A percentile compares a stretch with the other conserved stretches of the same genome.
These are phyloP conservation scores for Thelonectria rubi DNA, from an alignment of 2,329 filamentous ascomycete species.

Conservation along the genomic window DNA sequence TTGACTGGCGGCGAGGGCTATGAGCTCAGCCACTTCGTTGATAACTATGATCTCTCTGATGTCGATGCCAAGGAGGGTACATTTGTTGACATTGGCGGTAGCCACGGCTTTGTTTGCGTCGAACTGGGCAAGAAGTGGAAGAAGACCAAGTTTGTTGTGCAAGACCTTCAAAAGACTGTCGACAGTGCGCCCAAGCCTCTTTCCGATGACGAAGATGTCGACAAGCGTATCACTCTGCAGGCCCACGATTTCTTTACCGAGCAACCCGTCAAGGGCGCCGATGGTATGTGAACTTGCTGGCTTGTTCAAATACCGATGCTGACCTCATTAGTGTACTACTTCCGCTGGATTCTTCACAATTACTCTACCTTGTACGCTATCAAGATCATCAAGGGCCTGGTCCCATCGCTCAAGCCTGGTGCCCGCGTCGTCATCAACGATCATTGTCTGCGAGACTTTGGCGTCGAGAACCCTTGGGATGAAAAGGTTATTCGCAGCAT, in stretches of 20 bases:
- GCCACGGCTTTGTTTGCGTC: slow-evolving; percentile 65
- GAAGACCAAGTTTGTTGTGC: slow-evolving; percentile 63
- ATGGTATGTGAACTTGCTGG: slow-evolving; percentile 49
- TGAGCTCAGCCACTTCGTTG: slow-evolving; percentile 61
- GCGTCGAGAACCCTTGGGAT: slow-evolving; percentile 54
- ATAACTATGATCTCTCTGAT: slow-evolving; percentile 62
- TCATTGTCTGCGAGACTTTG: slow-evolving; percentile 54
- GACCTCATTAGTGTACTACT: slow-evolving; percentile 58
- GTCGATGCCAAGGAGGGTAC: slow-evolving; percentile 56
- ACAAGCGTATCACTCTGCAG: slow-evolving; percentile 53
- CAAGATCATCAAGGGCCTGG: slow-evolving; percentile 58
- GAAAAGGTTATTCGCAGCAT: slow-evolving; percentile 59
- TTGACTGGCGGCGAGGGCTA: slow-evolving; percentile 66
- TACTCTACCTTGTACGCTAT: slow-evolving; percentile 64
- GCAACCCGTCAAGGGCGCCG: slow-evolving; percentile 62
- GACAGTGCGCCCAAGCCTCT: slow-evolving; percentile 56
- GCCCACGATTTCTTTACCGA: slow-evolving; percentile 67
- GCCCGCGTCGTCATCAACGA: slow-evolving; percentile 58
- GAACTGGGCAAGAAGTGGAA: slow-evolving; percentile 61
- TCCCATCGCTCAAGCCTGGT: slow-evolving; percentile 65
- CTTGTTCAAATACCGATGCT: slow-evolving; percentile 9
- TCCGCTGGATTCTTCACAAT: slow-evolving; percentile 70
- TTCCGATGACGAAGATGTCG: slow-evolving; percentile 50
- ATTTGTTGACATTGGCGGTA: slow-evolving; percentile 68
- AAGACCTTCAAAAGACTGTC: slow-evolving; percentile 61